Base-by-base conservation (phyloP, 2,329 filamentous ascomycete genomes). In the Hypoxylon sp. region DNA sequence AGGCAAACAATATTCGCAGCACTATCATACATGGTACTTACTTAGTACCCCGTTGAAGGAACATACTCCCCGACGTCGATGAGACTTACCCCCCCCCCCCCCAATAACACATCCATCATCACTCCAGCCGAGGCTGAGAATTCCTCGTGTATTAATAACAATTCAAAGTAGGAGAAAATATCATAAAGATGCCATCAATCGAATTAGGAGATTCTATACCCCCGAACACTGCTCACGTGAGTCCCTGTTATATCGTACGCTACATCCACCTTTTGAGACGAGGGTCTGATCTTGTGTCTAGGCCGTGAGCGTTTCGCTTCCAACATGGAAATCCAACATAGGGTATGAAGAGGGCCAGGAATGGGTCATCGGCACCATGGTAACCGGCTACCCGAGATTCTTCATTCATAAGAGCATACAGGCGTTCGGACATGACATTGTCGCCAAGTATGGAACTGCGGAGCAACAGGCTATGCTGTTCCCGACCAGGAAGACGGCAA, bases 261-360 rank as follows among this genome's bases (percentile, higher is more conserved):
- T 27, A 8, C n/a, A 3, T 37, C 37, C 27, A 2, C 23, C 23
- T 54, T 4, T 45, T 5, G 39, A 23, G n/a, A 19, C 11, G 4
- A 47, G 37, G 7, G 51, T 16, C 58, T 56, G 23, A 65, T 34
- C 29, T 34, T 39, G 21, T 25, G 30, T 27, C 19, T 61, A 97
- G 94, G 96, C 95, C 70, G 93, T 98, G 70, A 98, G 95, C 78
- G 95, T 98, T 43, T 98, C 96, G 14, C 83, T 99, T 25, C 96
- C 96, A 39, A 96, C 94, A 80, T 99, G 96, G 96, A 86, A 85
- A 70, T 85, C 94, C 70, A 98, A 97, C 74, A 84, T 99, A 39
- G 95, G 89, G 41, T 99, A 99, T 76, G 96, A 99, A 78, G 94
- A 99, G 79, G 95, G 94, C 53, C 87, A 96, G 76, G 83, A 90